These are phyloP conservation scores for Fusarium heterosporum DNA, from an alignment of 2,329 filamentous ascomycete species.

Conservation along the genomic window DNA sequence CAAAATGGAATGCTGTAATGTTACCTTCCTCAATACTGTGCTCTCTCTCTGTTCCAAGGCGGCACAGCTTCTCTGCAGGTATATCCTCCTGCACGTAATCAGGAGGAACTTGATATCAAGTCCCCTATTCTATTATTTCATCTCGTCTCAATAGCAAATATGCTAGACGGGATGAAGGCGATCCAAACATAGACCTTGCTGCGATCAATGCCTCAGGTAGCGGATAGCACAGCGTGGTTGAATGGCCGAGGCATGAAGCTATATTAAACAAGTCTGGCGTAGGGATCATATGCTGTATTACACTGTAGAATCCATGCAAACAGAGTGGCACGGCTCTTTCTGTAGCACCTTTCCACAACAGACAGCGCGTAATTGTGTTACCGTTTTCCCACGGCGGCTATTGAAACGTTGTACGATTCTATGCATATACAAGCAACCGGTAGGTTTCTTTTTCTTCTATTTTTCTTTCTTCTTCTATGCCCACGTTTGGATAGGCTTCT, in stretches of 20 bases:
- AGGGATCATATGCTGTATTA: constrained; percentile 8
- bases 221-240: constrained; percentile 20
- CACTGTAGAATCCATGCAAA: no score
- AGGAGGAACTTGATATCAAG: neutral
- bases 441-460: neutral
- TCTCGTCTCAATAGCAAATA: constrained; percentile 7
- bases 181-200: constrained; percentile 7
- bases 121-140: constrained; percentile 5
- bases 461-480: neutral
- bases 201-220: constrained; percentile 35
- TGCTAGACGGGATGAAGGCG: constrained; percentile 3
- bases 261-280: constrained; percentile 11
- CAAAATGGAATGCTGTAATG: constrained; percentile 15
- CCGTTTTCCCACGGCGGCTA: constrained; percentile 33
- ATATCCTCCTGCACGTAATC: neutral
- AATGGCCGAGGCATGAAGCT: constrained; percentile 20
- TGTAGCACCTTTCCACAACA: constrained; percentile 10
- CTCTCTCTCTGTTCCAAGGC: neutral
- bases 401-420: constrained; percentile 26
- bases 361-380: constrained; percentile 18
- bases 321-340: constrained; percentile 4
- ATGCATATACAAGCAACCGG: constrained; percentile 27
- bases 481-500: neutral
- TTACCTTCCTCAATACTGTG: constrained; percentile 19
- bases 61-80: neutral